Conservation (phyloP, 306 rosid species). For the Macrotyloma uniflorum region DNA sequence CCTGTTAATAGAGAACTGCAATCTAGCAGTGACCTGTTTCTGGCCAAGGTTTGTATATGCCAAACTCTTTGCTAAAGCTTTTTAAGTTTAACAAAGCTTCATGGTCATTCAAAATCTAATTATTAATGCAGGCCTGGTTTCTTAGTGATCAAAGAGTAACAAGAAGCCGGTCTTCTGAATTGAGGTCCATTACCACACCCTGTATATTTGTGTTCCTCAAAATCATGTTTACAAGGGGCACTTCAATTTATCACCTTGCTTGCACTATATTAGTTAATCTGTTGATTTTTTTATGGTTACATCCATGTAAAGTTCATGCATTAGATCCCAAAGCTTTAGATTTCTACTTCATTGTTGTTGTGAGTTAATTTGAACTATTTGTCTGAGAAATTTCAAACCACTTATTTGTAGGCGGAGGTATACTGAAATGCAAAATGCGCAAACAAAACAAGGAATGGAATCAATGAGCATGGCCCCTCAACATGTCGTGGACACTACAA, state of each 20-base stretch:
- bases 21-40: conserved; percentile 61
- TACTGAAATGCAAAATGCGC: conserved; percentile 73
- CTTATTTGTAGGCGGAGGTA: conserved; percentile 68
- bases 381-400: not conserved
- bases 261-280: conserved; percentile 1
- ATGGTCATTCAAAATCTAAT: conserved; percentile 37
- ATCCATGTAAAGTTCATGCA: conserved; percentile 4
- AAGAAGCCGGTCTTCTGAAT: conserved; percentile 95
- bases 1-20: conserved; percentile 72
- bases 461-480: conserved; percentile 52
- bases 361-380: not conserved
- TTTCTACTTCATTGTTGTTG: conserved; percentile 12
- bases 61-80: conserved; percentile 31
- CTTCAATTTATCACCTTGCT: conserved; percentile 19
- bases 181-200: conserved; percentile 55
- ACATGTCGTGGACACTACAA: conserved; percentile 44
- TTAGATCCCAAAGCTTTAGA: conserved; percentile 14
- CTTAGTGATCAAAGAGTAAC: conserved; percentile 88
- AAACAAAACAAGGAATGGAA: conserved; percentile 60
- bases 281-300: not conserved
- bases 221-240: conserved; percentile 33
- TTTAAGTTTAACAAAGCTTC: conserved; percentile 36
- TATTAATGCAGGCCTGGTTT: conserved; percentile 86
- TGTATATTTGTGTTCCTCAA: conserved; percentile 19
- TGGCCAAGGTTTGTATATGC: conserved; percentile 72